Evolutionary conservation across 139 green algal species (phyloP).

Genomic region (Volvox africanus): DNA sequence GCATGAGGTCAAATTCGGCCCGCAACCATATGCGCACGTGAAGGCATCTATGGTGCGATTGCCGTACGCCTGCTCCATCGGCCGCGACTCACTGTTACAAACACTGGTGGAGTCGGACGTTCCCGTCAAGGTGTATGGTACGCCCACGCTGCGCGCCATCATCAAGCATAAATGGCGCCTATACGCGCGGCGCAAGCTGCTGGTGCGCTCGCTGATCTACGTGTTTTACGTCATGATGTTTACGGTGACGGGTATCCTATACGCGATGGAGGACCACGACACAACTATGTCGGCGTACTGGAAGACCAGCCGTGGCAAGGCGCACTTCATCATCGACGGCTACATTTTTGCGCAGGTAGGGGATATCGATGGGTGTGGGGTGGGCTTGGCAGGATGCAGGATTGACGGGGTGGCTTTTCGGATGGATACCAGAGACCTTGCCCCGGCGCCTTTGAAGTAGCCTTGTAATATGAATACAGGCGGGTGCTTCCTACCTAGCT

Average conservation of each 20-base stretch:
- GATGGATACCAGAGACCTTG: too few relatives aligned
- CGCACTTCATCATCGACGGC: conserved; percentile 44
- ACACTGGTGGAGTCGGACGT: conserved; percentile 65
- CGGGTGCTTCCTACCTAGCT: too few relatives aligned
- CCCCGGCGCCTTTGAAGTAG: too few relatives aligned
- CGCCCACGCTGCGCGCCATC: conserved; percentile 59
- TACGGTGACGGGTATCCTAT: conserved; percentile 58
- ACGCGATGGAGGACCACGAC: conserved; percentile 51
- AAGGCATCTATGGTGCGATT: conserved; percentile 64
- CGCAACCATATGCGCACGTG: conserved; percentile 67
- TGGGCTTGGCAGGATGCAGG: too few relatives aligned
- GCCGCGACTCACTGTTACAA: conserved; percentile 61
- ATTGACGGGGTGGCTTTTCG: too few relatives aligned
- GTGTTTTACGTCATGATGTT: conserved; percentile 53
- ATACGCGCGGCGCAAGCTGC: conserved; percentile 52
- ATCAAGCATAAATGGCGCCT: conserved; percentile 66
- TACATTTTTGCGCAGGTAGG: conserved; percentile 57
- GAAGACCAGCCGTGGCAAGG: conserved; percentile 14
- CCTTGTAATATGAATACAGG: too few relatives aligned
- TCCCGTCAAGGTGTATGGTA: conserved; percentile 62
- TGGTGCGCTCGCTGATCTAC: conserved; percentile 49
- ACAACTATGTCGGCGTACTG: conserved; percentile 46
- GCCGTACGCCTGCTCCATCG: conserved; percentile 64
- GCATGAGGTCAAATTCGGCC: conserved; percentile 54
- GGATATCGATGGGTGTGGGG: neutral